Conservation (phyloP, 805 yeast species). For the Ogataea wickerhamii region DNA sequence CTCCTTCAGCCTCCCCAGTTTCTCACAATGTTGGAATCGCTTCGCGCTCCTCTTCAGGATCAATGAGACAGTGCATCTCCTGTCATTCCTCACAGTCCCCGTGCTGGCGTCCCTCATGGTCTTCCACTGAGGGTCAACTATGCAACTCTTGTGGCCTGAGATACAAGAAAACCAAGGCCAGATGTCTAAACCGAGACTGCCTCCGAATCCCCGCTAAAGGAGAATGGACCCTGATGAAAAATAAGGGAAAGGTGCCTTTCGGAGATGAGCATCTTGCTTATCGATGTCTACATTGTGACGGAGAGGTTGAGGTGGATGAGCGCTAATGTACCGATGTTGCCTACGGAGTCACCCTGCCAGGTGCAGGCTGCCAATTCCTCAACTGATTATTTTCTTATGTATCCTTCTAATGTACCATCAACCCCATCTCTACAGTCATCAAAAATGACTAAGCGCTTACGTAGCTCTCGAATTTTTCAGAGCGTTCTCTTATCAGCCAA, state of each 20-base stretch:
- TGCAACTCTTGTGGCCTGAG: conserved; percentile 96
- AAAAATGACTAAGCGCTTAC: too few relatives aligned
- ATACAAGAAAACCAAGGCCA: conserved; percentile 88
- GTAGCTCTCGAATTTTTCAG: too few relatives aligned
- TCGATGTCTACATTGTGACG: conserved; percentile 58
- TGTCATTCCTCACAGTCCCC: conserved; percentile 91
- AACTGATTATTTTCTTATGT: too few relatives aligned
- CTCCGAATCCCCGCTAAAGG: conserved; percentile 93
- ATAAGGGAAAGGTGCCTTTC: conserved; percentile 50
- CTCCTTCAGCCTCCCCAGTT: conserved; percentile 13
- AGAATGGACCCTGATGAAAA: conserved; percentile 86
- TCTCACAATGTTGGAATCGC: conserved; percentile 12
- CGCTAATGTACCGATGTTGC: too few relatives aligned
- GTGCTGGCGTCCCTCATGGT: conserved; percentile 99
- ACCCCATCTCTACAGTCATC: too few relatives aligned
- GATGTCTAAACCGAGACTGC: conserved; percentile 75
- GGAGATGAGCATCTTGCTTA: conserved; percentile 28
- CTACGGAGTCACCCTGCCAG: not conserved
- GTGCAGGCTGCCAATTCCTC: not conserved
- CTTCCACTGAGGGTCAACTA: conserved; percentile 83
- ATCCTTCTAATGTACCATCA: too few relatives aligned
- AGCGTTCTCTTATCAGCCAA: too few relatives aligned
- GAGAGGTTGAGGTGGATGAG: conserved; percentile 47
- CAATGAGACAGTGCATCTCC: conserved; percentile 70
- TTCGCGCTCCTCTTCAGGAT: conserved; percentile 11